phyloP scores from a whole-genome alignment of 2,329 filamentous ascomycete species.

The Rhytidhysteron rufulum region DNA sequence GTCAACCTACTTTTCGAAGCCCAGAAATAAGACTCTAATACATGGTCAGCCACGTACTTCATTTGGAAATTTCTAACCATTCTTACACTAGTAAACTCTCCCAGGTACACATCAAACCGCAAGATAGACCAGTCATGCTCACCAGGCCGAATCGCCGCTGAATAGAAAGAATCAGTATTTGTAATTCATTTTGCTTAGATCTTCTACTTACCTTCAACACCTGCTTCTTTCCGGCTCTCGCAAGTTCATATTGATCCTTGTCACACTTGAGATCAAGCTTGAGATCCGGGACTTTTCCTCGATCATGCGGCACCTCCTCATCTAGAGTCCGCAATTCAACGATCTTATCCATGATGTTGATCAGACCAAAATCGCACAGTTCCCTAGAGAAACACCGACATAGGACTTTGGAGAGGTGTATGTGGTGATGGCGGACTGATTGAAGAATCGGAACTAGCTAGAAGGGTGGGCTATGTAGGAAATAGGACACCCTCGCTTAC shows the following conservation, averaged over 20 bases:
- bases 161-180: too few relatives aligned
- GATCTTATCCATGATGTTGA: conserved; percentile 26
- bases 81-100: conserved; percentile 34
- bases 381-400: neutral
- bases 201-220: conserved; percentile 28
- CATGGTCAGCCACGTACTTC: conserved; percentile 1
- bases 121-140: conserved; percentile 34
- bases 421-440: too few relatives aligned
- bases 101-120: conserved; percentile 36
- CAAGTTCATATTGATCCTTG: conserved; percentile 30
- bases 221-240: conserved; percentile 31
- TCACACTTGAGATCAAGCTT: conserved; percentile 25
- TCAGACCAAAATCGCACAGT: neutral
- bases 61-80: neutral
- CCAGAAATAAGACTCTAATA: conserved; percentile 28
- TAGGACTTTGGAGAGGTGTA: too few relatives aligned
- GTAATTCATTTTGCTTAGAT: neutral
- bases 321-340: conserved; percentile 25
- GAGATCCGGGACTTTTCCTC: conserved; percentile 18
- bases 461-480: neutral
- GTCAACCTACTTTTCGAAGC: conserved; percentile 30
- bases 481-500: neutral
- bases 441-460: too few relatives aligned
- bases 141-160: conserved; percentile 35
- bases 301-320: conserved; percentile 17